Percentiles rank a stretch among this genome's conserved stretches.
Conservation (phyloP, 129 eudicot species). For the Scalesia atractyloides region DNA sequence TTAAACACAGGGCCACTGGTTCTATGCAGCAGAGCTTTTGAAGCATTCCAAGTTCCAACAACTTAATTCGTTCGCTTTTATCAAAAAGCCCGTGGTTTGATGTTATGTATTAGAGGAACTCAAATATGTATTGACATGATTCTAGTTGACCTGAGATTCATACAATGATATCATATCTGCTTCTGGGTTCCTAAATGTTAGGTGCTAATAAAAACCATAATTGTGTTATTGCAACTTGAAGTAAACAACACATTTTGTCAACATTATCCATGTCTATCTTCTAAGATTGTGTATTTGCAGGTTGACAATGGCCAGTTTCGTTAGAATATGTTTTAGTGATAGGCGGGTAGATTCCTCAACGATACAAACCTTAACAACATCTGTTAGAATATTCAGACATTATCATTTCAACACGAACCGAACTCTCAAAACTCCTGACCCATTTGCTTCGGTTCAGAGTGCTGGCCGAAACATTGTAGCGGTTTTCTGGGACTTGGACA, state of each 20-base stretch:
- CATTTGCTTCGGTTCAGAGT: slow-evolving; percentile 24
- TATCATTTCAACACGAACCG: slow-evolving; percentile 30
- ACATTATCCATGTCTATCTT: slow-evolving; percentile 4
- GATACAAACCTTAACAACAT: slow-evolving; percentile 18
- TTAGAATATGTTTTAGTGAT: not conserved
- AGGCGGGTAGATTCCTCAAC: slow-evolving; percentile 16
- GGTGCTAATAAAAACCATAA: not conserved
- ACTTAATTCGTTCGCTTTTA: too few species aligned
- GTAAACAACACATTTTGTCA: not conserved
- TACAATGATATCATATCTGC: too few species aligned
- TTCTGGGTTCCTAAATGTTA: too few species aligned
- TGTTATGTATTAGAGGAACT: not conserved
- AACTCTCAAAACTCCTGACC: slow-evolving; percentile 17
- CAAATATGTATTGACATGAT: slow-evolving; percentile 8
- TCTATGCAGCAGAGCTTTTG: too few species aligned
- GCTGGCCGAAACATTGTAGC: slow-evolving; percentile 49
- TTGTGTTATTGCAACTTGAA: not conserved
- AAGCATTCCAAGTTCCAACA: too few species aligned
- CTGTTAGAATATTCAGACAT: slow-evolving; percentile 10
- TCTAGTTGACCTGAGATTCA: not conserved
- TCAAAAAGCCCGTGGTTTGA: not conserved
- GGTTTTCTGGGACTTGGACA: slow-evolving; percentile 84
- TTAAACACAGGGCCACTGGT: too few species aligned
- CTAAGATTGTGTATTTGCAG: slow-evolving; percentile 18
- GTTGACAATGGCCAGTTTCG: slow-evolving; percentile 29